Percentiles rank a stretch among this genome's conserved stretches.
phyloP scores from a whole-genome alignment of 148 eudicot species.

The Heliosperma pusillum region DNA sequence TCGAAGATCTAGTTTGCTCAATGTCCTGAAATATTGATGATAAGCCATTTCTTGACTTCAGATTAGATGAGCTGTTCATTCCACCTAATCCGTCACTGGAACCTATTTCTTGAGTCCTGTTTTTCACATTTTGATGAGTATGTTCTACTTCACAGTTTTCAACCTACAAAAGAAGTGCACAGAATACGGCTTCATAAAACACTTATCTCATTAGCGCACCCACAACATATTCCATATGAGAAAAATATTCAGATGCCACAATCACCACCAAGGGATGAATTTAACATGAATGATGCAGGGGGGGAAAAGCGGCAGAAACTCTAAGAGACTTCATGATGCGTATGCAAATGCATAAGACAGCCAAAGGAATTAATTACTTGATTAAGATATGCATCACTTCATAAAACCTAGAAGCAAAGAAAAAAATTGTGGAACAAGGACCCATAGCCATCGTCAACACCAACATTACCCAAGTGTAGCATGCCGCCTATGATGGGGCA shows the following conservation, averaged over 20 bases:
- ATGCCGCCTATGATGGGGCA: neutral
- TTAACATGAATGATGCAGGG: neutral
- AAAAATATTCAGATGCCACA: neutral
- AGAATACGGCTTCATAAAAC: neutral
- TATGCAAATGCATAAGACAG: no score
- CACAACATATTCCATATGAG: no score
- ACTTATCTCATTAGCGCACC: neutral
- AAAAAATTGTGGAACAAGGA: neutral
- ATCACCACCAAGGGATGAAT: no score
- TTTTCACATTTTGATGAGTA: slow-evolving; percentile 33
- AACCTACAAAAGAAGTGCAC: slow-evolving; percentile 32
- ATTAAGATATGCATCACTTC: neutral
- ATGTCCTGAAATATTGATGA: slow-evolving; percentile 28
- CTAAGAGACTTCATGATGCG: no score
- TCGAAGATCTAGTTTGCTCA: slow-evolving; percentile 26
- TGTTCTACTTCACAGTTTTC: slow-evolving; percentile 39
- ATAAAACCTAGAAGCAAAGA: neutral
- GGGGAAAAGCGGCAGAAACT: neutral
- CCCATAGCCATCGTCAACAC: neutral
- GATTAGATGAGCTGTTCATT: slow-evolving; percentile 23
- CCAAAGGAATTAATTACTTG: no score
- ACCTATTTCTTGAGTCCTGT: slow-evolving; percentile 24
- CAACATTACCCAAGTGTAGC: neutral
- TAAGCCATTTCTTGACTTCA: slow-evolving; percentile 30
- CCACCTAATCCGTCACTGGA: slow-evolving; percentile 27